Evolutionary conservation across 2,329 filamentous ascomycete species (phyloP).

Genomic region (Ceratocystis papillata): DNA sequence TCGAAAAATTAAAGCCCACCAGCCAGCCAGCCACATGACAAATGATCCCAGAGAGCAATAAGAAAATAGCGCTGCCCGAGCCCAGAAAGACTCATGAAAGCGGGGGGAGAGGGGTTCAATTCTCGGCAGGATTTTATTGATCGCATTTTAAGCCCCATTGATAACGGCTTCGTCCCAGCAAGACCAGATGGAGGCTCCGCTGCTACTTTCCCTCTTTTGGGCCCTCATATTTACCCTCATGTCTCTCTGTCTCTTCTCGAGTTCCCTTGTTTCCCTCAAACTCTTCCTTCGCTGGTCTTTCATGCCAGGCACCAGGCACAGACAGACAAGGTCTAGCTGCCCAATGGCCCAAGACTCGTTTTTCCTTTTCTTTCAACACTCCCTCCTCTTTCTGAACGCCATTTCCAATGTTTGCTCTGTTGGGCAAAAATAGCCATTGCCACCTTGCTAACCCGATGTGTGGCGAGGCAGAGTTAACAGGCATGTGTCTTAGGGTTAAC

Average conservation of each 20-base stretch:
- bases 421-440: neutral
- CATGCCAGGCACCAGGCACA: constrained; percentile 6
- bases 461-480: neutral
- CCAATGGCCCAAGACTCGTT: neutral
- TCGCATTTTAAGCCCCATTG: neutral
- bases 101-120: neutral
- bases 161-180: neutral
- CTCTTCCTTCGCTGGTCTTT: constrained; percentile 6
- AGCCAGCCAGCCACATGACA: neutral
- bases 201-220: neutral
- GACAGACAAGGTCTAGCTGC: neutral
- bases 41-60: too few relatives aligned
- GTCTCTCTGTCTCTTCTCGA: neutral
- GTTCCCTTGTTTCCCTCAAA: neutral
- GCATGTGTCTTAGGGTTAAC: neutral
- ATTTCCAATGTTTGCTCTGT: neutral
- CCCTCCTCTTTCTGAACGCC: neutral
- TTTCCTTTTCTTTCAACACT: neutral
- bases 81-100: neutral
- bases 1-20: neutral
- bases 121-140: neutral
- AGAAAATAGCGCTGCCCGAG: neutral
- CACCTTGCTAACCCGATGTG: neutral
- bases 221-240: neutral
- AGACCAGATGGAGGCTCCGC: neutral